phyloP scores from a whole-genome alignment of 2,329 filamentous ascomycete genomes.

The Uncinocarpus reesii region DNA sequence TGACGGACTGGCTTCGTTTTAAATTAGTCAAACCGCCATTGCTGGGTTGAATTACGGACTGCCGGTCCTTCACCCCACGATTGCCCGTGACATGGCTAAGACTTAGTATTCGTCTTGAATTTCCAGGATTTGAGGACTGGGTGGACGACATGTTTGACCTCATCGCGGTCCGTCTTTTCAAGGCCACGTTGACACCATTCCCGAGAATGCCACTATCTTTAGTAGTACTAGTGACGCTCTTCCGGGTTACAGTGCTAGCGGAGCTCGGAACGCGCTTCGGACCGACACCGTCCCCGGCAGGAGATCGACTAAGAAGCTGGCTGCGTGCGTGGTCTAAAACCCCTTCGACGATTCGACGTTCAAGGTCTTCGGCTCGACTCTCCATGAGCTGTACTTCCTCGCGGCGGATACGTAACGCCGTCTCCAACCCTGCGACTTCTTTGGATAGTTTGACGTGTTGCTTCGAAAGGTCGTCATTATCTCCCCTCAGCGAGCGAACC shows the following conservation, averaged over 20 bases:
- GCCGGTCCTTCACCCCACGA: constrained; percentile 29
- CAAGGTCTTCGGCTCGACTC: constrained; percentile 71
- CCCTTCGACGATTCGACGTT: constrained; percentile 85
- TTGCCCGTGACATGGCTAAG: constrained; percentile 83
- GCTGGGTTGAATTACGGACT: constrained; percentile 23
- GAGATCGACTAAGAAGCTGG: constrained; percentile 67
- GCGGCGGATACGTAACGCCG: constrained; percentile 73
- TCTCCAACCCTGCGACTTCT: constrained; percentile 84
- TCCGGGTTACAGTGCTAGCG: constrained; percentile 32
- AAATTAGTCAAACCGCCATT: constrained; percentile 46
- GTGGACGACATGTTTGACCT: constrained; percentile 33
- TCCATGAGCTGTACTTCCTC: constrained; percentile 92
- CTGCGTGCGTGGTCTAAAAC: constrained; percentile 87
- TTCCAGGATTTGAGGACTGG: constrained; percentile 39
- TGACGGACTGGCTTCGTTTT: constrained; percentile 68
- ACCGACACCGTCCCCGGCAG: constrained; percentile 41
- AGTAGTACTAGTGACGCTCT: constrained; percentile 28
- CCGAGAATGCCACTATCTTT: constrained; percentile 32
- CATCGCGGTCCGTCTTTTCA: constrained; percentile 44
- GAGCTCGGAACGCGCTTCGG: constrained; percentile 44
- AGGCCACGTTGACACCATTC: constrained; percentile 38
- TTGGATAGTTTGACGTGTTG: constrained; percentile 73
- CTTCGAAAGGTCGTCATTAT: constrained; percentile 57
- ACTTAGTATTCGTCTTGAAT: constrained; percentile 72
- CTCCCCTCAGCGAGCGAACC: constrained; percentile 39